phyloP scores from a whole-genome alignment of 768 basidiomycete species.

The Pulveroboletus sp. region DNA sequence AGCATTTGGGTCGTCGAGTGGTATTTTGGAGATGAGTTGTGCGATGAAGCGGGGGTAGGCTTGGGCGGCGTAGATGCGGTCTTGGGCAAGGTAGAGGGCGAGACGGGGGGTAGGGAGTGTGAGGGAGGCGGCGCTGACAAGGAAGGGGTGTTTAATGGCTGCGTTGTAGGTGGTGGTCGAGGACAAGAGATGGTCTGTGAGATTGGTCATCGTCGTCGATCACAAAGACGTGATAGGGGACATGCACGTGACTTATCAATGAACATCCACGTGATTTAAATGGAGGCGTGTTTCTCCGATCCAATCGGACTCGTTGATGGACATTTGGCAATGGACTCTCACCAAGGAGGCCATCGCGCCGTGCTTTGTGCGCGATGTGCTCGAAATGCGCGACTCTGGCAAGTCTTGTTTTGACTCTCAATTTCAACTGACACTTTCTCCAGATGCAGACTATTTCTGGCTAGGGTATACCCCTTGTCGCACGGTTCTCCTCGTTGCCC shows the following conservation, averaged over 20 bases:
- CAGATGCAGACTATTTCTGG: slow-evolving; percentile 66
- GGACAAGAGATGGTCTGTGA: slow-evolving; percentile 36
- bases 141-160: slow-evolving; percentile 58
- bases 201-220: slow-evolving; percentile 6
- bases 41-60: slow-evolving; percentile 76
- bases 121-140: slow-evolving; percentile 53
- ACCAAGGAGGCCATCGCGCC: slow-evolving; percentile 52
- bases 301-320: neutral
- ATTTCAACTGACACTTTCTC: neutral
- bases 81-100: slow-evolving; percentile 66
- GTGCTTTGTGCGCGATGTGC: slow-evolving; percentile 54
- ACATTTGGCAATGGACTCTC: slow-evolving; percentile 51
- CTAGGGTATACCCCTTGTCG: slow-evolving; percentile 71
- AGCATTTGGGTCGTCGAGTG: slow-evolving; percentile 26
- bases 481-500: slow-evolving; percentile 49
- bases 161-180: slow-evolving; percentile 39
- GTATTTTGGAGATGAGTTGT: slow-evolving; percentile 58
- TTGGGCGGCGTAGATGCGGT: slow-evolving; percentile 70
- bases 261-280: too few relatives aligned
- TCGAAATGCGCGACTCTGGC: slow-evolving; percentile 43
- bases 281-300: too few relatives aligned
- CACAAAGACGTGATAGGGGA: too few relatives aligned
- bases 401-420: neutral
- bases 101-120: slow-evolving; percentile 48
- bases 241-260: too few relatives aligned